Percentiles rank a stretch among this genome's conserved stretches.
phyloP scores from a whole-genome alignment of 257 asterid species.

The Solanum neorickii region DNA sequence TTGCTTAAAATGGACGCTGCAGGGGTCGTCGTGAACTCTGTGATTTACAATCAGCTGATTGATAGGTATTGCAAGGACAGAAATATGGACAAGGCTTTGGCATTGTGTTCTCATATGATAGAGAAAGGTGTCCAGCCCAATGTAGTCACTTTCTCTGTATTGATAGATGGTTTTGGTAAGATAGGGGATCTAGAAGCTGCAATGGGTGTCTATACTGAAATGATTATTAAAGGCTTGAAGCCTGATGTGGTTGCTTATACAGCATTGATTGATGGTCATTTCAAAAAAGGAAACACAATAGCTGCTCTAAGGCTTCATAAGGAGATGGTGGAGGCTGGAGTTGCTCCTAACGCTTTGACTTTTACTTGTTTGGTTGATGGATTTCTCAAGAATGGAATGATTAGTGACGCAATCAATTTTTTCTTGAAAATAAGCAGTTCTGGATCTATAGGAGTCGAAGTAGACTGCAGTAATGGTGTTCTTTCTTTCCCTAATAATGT shows the following conservation, averaged over 20 bases:
- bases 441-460: conserved; percentile 1
- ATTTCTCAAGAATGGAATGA: conserved; percentile 48
- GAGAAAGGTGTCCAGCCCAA: conserved; percentile 43
- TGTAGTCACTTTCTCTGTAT: conserved; percentile 41
- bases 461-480: neutral
- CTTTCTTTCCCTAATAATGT: conserved; percentile 9
- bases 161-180: conserved; percentile 61
- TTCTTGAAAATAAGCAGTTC: conserved; percentile 31
- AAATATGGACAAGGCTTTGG: conserved; percentile 50
- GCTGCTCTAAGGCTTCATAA: conserved; percentile 48
- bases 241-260: conserved; percentile 65
- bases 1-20: conserved; percentile 25
- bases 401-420: conserved; percentile 35
- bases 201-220: conserved; percentile 54
- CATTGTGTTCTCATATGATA: conserved; percentile 50
- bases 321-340: conserved; percentile 47
- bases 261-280: conserved; percentile 58
- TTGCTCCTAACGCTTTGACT: conserved; percentile 40
- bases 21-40: conserved; percentile 21
- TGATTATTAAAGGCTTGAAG: conserved; percentile 47
- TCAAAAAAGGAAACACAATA: conserved; percentile 45
- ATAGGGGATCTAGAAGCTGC: conserved; percentile 51
- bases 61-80: conserved; percentile 54
- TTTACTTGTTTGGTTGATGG: conserved; percentile 48
- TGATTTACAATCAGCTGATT: conserved; percentile 50